Evolutionary conservation across 2,329 filamentous ascomycete genomes (phyloP).

Genomic region (Aphanoascus verrucosus): DNA sequence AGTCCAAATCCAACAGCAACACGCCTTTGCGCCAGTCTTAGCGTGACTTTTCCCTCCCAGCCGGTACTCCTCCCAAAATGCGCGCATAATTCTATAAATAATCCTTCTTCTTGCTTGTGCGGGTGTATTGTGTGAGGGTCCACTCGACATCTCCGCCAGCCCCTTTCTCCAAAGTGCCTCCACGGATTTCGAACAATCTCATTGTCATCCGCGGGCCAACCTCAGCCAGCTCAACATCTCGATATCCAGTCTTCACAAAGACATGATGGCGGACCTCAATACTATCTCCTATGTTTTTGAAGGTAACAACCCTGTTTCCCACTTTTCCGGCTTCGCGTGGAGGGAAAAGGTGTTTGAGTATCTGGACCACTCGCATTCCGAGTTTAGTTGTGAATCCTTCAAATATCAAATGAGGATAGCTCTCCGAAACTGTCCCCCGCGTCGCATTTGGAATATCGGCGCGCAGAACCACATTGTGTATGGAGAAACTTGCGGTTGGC

Average conservation of each 20-base stretch:
- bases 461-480: conserved; percentile 86
- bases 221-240: conserved; percentile 78
- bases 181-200: conserved; percentile 84
- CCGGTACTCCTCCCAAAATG: background rate
- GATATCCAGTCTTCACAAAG: conserved; percentile 84
- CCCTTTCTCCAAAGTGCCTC: conserved; percentile 75
- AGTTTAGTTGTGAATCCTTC: conserved; percentile 79
- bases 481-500: conserved; percentile 73
- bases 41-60: background rate
- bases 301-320: conserved; percentile 80
- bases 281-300: conserved; percentile 77
- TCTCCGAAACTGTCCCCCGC: conserved; percentile 79
- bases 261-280: conserved; percentile 92
- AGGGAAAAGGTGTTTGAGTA: conserved; percentile 88
- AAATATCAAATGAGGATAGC: conserved; percentile 89
- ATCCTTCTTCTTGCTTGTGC: conserved; percentile 90
- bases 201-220: conserved; percentile 96
- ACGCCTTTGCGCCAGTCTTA: background rate
- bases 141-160: conserved; percentile 94
- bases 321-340: conserved; percentile 76
- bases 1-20: background rate
- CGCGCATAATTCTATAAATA: conserved; percentile 52
- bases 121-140: conserved; percentile 90
- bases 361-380: conserved; percentile 73
- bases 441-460: conserved; percentile 85